Conservation (phyloP, 148 eudicot genomes). For the Rhododendron mucronatum region DNA sequence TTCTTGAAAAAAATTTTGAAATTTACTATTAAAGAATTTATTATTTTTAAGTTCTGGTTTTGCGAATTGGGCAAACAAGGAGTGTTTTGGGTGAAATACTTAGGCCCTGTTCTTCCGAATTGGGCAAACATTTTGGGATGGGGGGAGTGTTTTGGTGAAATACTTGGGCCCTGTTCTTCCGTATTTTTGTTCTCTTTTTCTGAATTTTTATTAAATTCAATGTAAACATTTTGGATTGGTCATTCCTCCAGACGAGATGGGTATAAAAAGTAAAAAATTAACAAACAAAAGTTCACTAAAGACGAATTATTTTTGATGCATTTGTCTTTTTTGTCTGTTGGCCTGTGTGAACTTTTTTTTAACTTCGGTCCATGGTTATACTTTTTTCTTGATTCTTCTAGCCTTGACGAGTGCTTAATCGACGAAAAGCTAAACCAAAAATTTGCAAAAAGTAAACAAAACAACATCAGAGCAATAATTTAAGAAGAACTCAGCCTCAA, state of each 20-base stretch:
- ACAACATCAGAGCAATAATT: too few species aligned
- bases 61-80: too few species aligned
- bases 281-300: not conserved
- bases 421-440: not conserved
- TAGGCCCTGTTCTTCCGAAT: not conserved
- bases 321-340: not conserved
- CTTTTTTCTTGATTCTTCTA: not conserved
- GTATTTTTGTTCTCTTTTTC: not conserved
- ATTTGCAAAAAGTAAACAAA: not conserved
- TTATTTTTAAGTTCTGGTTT: too few species aligned
- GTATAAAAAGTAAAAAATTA: not conserved
- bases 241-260: too few species aligned
- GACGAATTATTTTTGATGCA: too few species aligned
- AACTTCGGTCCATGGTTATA: not conserved
- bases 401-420: not conserved
- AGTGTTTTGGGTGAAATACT: not conserved
- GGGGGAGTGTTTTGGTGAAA: not conserved
- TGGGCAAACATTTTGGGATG: too few species aligned
- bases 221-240: not conserved
- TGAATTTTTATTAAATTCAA: not conserved
- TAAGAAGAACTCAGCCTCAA: not conserved
- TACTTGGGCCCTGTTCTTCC: not conserved
- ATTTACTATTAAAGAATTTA: too few species aligned
- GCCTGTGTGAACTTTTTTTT: not conserved
- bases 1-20: too few species aligned